A percentile compares a stretch with the other conserved stretches of the same genome.
phyloP scores from a whole-genome alignment of 345 rosid species.

The Cardamine occulta region DNA sequence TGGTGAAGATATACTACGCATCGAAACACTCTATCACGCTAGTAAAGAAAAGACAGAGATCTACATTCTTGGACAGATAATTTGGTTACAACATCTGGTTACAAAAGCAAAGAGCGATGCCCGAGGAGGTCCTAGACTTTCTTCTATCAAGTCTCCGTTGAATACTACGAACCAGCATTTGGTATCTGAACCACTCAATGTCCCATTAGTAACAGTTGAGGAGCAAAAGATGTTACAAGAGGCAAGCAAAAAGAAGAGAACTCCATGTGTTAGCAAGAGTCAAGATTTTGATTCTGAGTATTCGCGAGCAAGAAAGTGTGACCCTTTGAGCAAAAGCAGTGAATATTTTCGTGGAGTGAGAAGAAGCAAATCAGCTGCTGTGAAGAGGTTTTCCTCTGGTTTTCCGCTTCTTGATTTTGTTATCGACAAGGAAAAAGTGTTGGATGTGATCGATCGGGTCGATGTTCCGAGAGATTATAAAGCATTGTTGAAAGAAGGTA shows the following conservation, averaged over 20 bases:
- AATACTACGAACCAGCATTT: conserved; percentile 36
- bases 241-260: conserved; percentile 35
- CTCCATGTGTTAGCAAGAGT: conserved; percentile 52
- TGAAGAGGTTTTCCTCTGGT: conserved; percentile 53
- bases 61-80: conserved; percentile 74
- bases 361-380: conserved; percentile 47
- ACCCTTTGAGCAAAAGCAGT: conserved; percentile 58
- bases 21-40: conserved; percentile 91
- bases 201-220: conserved; percentile 42
- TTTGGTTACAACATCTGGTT: conserved; percentile 84
- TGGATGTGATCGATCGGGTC: conserved; percentile 65
- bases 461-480: conserved; percentile 42
- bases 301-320: conserved; percentile 49
- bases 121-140: conserved; percentile 34
- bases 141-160: conserved; percentile 31
- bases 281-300: conserved; percentile 50
- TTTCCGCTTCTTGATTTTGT: conserved; percentile 54
- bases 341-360: conserved; percentile 46
- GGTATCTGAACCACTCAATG: conserved; percentile 36
- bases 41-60: conserved; percentile 76
- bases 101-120: conserved; percentile 49
- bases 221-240: conserved; percentile 52
- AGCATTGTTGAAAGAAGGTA: conserved; percentile 42
- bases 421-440: conserved; percentile 56
- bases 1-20: conserved; percentile 60